A percentile compares a stretch with the other conserved stretches of the same genome.
Evolutionary conservation across 495 filamentous ascomycete species (phyloP).

Genomic region (Penicillium lagena): DNA sequence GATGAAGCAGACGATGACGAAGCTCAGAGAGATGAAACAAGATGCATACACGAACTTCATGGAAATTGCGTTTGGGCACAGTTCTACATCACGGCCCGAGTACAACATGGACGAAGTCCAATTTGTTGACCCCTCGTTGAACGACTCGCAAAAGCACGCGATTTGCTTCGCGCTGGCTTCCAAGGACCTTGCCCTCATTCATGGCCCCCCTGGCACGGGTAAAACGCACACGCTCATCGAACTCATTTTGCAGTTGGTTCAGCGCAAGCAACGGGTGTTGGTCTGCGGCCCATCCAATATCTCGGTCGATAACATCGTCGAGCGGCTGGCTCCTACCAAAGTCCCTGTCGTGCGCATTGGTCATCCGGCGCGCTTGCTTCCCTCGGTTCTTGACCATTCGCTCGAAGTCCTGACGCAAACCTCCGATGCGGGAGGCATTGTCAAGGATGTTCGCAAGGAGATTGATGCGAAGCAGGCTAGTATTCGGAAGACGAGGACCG

Average conservation of each 20-base stretch:
- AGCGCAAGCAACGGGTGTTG: conserved; percentile 63
- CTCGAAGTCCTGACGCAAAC: conserved; percentile 90
- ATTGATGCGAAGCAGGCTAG: conserved; percentile 90
- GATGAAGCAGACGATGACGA: conserved; percentile 86
- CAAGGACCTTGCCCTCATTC: conserved; percentile 83
- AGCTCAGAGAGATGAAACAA: conserved; percentile 65
- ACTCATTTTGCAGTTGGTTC: conserved; percentile 79
- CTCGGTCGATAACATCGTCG: conserved; percentile 98
- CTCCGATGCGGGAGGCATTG: conserved; percentile 81
- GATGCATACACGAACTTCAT: conserved; percentile 68
- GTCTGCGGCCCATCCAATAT: conserved; percentile 97
- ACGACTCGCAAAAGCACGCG: conserved; percentile 86
- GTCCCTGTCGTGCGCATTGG: conserved; percentile 86
- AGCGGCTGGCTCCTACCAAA: conserved; percentile 75
- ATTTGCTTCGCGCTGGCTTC: conserved; percentile 82
- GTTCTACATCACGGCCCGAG: conserved; percentile 28
- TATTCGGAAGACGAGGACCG: conserved; percentile 78
- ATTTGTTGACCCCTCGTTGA: conserved; percentile 75
- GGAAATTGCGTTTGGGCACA: conserved; percentile 72
- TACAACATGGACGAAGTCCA: conserved; percentile 56
- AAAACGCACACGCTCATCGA: conserved; percentile 98
- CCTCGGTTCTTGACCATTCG: conserved; percentile 81
- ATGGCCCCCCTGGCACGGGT: conserved; percentile 92
- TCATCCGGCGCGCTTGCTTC: conserved; percentile 86
- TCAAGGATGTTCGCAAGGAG: conserved; percentile 84